Conservation (phyloP, 2,329 filamentous ascomycete species). For the Tothia fuscella region DNA sequence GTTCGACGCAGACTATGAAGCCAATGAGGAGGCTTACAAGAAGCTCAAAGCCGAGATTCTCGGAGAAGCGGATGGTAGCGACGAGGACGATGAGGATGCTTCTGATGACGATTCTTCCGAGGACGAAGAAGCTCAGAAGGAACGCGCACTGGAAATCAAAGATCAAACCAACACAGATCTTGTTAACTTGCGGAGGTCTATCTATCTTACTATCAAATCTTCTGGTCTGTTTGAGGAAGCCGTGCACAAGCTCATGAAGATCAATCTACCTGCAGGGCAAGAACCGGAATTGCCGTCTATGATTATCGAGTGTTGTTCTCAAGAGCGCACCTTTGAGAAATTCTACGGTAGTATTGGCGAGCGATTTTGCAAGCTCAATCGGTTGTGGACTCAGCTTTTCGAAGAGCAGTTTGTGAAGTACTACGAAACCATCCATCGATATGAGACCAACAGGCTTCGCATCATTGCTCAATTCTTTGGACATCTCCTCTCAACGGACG, state of each 20-base stretch:
- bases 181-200: slow-evolving; percentile 83
- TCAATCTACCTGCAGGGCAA: slow-evolving; percentile 74
- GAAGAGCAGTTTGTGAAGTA: slow-evolving; percentile 84
- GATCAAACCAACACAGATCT: slow-evolving; percentile 95
- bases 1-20: slow-evolving; percentile 78
- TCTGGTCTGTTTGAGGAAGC: slow-evolving; percentile 94
- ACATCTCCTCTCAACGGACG: slow-evolving; percentile 76
- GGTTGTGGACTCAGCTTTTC: slow-evolving; percentile 87
- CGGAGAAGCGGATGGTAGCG: slow-evolving; percentile 68
- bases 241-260: slow-evolving; percentile 84
- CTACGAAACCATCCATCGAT: slow-evolving; percentile 94
- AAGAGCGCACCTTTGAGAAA: slow-evolving; percentile 94
- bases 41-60: slow-evolving; percentile 87
- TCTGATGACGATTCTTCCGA: slow-evolving; percentile 56
- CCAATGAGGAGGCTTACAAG: slow-evolving; percentile 81
- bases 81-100: slow-evolving; percentile 56
- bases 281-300: slow-evolving; percentile 89
- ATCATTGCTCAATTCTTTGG: slow-evolving; percentile 95
- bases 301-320: slow-evolving; percentile 93
- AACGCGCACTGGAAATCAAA: slow-evolving; percentile 86
- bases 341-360: slow-evolving; percentile 94
- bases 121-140: slow-evolving; percentile 63
- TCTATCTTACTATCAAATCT: slow-evolving; percentile 96
- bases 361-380: slow-evolving; percentile 89
- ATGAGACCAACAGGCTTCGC: slow-evolving; percentile 86